Conservation (phyloP, 371 early-diverging fungal genomes). For the Catenaria anguillulae region DNA sequence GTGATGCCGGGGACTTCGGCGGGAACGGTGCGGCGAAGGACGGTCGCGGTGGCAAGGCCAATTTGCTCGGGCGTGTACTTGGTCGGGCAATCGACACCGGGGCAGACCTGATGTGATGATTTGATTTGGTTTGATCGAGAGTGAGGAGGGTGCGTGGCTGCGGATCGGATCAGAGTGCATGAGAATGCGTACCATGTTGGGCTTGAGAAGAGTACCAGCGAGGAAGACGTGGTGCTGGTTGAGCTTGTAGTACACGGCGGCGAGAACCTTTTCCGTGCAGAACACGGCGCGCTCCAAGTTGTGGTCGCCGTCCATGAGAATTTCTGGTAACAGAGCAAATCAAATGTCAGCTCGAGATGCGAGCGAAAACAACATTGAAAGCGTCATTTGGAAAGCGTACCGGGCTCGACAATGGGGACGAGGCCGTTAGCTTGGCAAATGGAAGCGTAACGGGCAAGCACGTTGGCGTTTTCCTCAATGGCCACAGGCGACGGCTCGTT, state of each 20-base stretch:
- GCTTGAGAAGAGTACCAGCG: conserved; percentile 46
- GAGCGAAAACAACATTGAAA: no score
- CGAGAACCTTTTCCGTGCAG: conserved; percentile 33
- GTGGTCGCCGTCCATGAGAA: conserved; percentile 48
- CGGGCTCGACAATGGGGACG: conserved; percentile 56
- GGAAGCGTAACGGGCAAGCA: conserved; percentile 46
- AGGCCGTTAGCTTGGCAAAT: conserved; percentile 39
- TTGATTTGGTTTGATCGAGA: no score
- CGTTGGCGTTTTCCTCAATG: conserved; percentile 42
- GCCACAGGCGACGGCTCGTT: conserved; percentile 29
- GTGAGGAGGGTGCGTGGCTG: no score
- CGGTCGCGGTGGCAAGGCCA: conserved; percentile 34
- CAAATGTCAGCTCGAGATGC: no score
- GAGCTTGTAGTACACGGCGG: conserved; percentile 34
- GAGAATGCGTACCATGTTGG: no score
- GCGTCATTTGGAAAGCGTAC: no score
- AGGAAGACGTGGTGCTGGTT: conserved; percentile 37
- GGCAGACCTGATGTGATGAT: no score
- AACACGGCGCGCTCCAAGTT: conserved; percentile 29
- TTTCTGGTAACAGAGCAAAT: no score
- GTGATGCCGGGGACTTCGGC: conserved; percentile 45
- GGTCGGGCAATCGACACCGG: conserved; percentile 29
- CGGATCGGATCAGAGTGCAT: no score
- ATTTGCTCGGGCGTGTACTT: conserved; percentile 33
- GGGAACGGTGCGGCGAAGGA: conserved; percentile 40